Evolutionary conservation across 768 basidiomycete species (phyloP), one percentile per base, ranked within the genome.

Genomic region (Calocera cornea): DNA sequence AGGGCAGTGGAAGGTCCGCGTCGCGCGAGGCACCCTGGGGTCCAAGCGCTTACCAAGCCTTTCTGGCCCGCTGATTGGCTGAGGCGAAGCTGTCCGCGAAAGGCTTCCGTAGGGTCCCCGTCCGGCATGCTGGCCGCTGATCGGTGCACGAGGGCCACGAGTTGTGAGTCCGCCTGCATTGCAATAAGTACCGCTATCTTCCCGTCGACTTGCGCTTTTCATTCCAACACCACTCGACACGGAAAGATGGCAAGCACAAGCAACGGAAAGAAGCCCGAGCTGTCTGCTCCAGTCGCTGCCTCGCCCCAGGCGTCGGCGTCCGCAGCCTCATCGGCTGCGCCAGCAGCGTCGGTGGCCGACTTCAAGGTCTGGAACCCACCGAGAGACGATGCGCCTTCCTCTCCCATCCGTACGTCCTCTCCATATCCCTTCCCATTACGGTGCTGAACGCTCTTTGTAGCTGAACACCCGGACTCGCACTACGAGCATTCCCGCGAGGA

Each of bases 401-500:
- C 54, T 5, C 31, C 24, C 31, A 60, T 60, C 14, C 54, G 54
- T 60, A 31, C 14, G 54, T 33, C 36, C 7, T 5, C 36, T 14
- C 36, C 36, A 38, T 60, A 5, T 33, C 31, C 2, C 2, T 7
- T 31, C 31, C 22, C 27, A 11, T 14, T 60, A 12, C 31, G 31
- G 19, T 19, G 10, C 24, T 17, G 19, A 19, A 5, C 44, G 7
- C 24, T 19, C 54, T 31, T 5, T 60, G 7, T 16, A 60, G 54
- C 31, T 19, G 54, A 60, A 8, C 54, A 29, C 54, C 84, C 90
- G 1, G 90, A 92, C 70, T 83, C 84, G 1, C 90, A 87, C 74
- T 91, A 91, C 72, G 82, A 80, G 5, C 88, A 87, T 1, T 90
- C 87, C 12, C 71, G 83, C 17, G 81, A 86, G 5, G 91, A 93